These are phyloP conservation scores for Tetragonia tetragonoides DNA, from an alignment of 148 eudicot species.

Conservation along the genomic window DNA sequence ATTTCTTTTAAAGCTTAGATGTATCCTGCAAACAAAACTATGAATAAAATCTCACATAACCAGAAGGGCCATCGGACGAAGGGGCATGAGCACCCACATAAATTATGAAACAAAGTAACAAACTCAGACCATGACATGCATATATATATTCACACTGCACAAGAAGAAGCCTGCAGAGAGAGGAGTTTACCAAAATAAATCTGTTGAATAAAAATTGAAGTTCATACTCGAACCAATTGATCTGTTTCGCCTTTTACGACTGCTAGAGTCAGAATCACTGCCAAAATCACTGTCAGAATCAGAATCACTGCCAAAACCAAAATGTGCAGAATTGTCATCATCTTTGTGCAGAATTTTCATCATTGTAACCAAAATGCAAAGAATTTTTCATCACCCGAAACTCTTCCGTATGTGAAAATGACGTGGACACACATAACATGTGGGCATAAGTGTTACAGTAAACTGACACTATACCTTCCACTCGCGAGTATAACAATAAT, in stretches of 20 bases:
- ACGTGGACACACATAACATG: not conserved
- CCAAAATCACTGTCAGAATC: slow-evolving; percentile 21
- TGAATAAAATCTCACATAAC: not conserved
- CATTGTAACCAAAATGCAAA: too few species aligned
- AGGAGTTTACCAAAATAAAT: slow-evolving; percentile 70
- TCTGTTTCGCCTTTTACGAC: slow-evolving; percentile 80
- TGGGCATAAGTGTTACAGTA: not conserved
- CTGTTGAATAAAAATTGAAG: slow-evolving; percentile 54
- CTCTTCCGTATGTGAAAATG: too few species aligned
- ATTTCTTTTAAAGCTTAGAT: not conserved
- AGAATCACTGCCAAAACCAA: slow-evolving; percentile 33
- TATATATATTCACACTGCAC: not conserved
- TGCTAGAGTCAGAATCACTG: slow-evolving; percentile 58
- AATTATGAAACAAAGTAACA: not conserved
- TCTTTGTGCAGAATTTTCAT: too few species aligned
- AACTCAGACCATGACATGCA: not conserved
- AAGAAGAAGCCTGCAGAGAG: not conserved
- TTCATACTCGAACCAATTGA: slow-evolving; percentile 55
- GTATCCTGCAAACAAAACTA: not conserved
- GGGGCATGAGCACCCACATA: not conserved
- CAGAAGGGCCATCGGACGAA: not conserved
- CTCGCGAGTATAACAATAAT: slow-evolving; percentile 71
- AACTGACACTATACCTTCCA: slow-evolving; percentile 50
- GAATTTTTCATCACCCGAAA: too few species aligned
- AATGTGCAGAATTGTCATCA: not conserved